These are phyloP conservation scores for Panaeolus cyanescens DNA, from an alignment of 768 basidiomycete species.

Conservation along the genomic window DNA sequence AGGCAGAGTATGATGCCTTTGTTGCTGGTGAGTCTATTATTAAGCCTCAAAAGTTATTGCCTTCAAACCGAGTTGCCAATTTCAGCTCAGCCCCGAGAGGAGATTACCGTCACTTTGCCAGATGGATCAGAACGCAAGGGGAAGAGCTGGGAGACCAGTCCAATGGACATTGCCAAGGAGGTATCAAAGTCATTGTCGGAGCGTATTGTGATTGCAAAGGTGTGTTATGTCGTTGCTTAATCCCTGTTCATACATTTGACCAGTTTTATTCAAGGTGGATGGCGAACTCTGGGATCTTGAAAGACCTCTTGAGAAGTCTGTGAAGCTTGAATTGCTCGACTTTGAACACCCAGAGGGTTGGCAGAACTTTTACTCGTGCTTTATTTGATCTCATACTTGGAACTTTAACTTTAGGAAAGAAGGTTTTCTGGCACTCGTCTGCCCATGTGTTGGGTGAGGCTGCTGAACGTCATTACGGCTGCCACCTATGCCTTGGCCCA, in stretches of 20 bases:
- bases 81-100: slow-evolving; percentile 76
- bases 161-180: slow-evolving; percentile 87
- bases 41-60: neutral
- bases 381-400: neutral
- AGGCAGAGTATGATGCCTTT: slow-evolving; percentile 80
- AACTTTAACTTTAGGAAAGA: slow-evolving; percentile 62
- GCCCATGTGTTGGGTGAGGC: slow-evolving; percentile 98
- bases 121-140: slow-evolving; percentile 86
- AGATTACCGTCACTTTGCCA: slow-evolving; percentile 81
- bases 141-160: slow-evolving; percentile 93
- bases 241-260: neutral
- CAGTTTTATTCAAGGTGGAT: slow-evolving; percentile 60
- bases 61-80: slow-evolving; percentile 3
- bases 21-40: slow-evolving; percentile 57
- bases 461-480: slow-evolving; percentile 94
- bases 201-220: slow-evolving; percentile 91
- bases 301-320: slow-evolving; percentile 86
- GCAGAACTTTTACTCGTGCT: slow-evolving; percentile 1
- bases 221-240: slow-evolving; percentile 26
- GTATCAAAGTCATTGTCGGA: slow-evolving; percentile 89
- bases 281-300: slow-evolving; percentile 93
- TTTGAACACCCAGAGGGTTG: slow-evolving; percentile 90
- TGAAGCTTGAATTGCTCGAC: slow-evolving; percentile 82
- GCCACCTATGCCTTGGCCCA: slow-evolving; percentile 95
- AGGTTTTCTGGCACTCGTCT: slow-evolving; percentile 99